Evolutionary conservation across 2,329 filamentous ascomycete species (phyloP).

Genomic region (Neophaeococcomyces aloes): DNA sequence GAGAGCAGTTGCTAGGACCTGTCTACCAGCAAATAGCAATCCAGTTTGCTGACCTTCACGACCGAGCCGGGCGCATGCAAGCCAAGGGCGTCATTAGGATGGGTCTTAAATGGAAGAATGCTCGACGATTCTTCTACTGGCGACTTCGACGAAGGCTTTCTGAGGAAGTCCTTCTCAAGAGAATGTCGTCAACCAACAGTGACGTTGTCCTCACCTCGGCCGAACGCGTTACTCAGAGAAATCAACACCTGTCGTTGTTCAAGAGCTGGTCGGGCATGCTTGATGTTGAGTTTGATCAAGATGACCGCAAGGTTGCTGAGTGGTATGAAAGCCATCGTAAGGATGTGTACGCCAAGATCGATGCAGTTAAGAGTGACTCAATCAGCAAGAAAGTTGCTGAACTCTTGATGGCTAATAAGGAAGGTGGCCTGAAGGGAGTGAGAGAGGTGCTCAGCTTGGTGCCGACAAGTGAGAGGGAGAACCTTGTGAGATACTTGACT

Average conservation of each 20-base stretch:
- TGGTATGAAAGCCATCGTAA: slow-evolving; percentile 97
- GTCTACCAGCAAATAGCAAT: slow-evolving; percentile 93
- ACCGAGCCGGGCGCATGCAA: slow-evolving; percentile 94
- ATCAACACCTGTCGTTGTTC: slow-evolving; percentile 61
- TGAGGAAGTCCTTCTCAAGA: slow-evolving; percentile 93
- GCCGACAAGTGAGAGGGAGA: slow-evolving; percentile 78
- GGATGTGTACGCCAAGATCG: slow-evolving; percentile 70
- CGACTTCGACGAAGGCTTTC: slow-evolving; percentile 91
- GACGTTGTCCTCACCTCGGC: slow-evolving; percentile 29
- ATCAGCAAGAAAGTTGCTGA: slow-evolving; percentile 60
- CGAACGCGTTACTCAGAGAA: slow-evolving; percentile 44
- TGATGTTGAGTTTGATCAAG: slow-evolving; percentile 57
- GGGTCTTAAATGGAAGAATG: slow-evolving; percentile 72
- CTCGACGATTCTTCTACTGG: slow-evolving; percentile 99
- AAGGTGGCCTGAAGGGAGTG: slow-evolving; percentile 70
- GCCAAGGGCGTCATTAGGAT: slow-evolving; percentile 91
- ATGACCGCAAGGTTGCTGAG: slow-evolving; percentile 72
- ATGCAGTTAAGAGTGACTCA: slow-evolving; percentile 67
- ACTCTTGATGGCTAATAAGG: slow-evolving; percentile 54
- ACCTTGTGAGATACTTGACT: slow-evolving; percentile 52
- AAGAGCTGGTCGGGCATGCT: slow-evolving; percentile 69
- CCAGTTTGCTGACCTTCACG: slow-evolving; percentile 94
- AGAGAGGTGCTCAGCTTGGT: slow-evolving; percentile 76
- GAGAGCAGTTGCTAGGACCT: slow-evolving; percentile 80
- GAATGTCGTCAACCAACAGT: slow-evolving; percentile 52